These are phyloP conservation scores for Silene noctiflora DNA, from an alignment of 179 eudicot genomes.

Conservation along the genomic window DNA sequence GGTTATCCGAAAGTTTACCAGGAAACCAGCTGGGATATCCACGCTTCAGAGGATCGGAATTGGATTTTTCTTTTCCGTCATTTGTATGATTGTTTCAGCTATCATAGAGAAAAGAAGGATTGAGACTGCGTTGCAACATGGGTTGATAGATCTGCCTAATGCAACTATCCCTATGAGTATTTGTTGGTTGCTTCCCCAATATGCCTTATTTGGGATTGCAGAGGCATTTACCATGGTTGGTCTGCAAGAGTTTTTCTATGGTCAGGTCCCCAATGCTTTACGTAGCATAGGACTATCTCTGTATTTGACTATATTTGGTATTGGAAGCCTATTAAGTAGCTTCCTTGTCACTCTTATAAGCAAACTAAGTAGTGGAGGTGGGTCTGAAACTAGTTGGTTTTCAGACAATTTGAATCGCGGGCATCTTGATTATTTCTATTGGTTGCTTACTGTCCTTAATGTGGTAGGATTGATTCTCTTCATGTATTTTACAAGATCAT, in stretches of 20 bases:
- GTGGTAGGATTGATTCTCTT: conserved; percentile 28
- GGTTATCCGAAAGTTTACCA: conserved; percentile 33
- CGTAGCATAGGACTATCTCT: conserved; percentile 46
- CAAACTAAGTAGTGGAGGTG: conserved; percentile 23
- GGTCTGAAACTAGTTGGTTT: conserved; percentile 44
- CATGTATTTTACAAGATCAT: conserved; percentile 36
- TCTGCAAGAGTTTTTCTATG: conserved; percentile 57
- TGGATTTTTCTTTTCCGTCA: conserved; percentile 37
- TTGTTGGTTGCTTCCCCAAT: conserved; percentile 59
- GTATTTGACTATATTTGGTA: conserved; percentile 37
- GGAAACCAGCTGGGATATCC: conserved; percentile 46
- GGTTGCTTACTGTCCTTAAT: conserved; percentile 50
- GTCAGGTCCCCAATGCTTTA: conserved; percentile 40
- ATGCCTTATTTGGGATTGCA: conserved; percentile 38
- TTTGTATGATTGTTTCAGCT: conserved; percentile 45
- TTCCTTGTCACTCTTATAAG: conserved; percentile 23
- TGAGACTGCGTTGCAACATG: conserved; percentile 33
- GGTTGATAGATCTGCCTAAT: conserved; percentile 38
- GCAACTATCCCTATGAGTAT: conserved; percentile 44
- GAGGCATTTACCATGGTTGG: conserved; percentile 49
- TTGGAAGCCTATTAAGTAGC: conserved; percentile 41
- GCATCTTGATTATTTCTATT: conserved; percentile 54
- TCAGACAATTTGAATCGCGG: conserved; percentile 46
- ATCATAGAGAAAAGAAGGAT: conserved; percentile 41
- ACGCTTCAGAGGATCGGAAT: conserved; percentile 47